Evolutionary conservation across 352 stramenopile genomes (phyloP).

Genomic region (Phytopythium sindhum): DNA sequence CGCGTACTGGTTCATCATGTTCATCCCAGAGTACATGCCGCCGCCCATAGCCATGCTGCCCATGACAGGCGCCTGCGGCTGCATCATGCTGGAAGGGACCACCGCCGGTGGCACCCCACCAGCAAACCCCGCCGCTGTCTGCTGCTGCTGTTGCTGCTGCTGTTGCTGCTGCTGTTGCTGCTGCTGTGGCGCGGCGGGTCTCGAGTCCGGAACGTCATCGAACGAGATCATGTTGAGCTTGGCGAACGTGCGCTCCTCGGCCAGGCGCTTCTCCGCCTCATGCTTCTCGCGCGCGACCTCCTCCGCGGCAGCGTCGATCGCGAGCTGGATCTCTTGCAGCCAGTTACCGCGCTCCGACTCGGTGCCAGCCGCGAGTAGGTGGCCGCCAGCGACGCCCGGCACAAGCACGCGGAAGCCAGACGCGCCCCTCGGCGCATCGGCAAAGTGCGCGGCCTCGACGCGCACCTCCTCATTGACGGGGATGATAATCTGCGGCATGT

Average conservation of each 20-base stretch:
- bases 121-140: neutral
- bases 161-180: conserved; percentile 14
- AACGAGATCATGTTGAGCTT: conserved; percentile 83
- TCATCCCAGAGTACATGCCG: neutral
- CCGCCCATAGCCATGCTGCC: conserved; percentile 10
- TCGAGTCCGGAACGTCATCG: conserved; percentile 30
- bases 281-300: conserved; percentile 36
- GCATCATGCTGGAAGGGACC: conserved; percentile 14
- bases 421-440: conserved; percentile 42
- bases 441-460: conserved; percentile 42
- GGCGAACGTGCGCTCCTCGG: conserved; percentile 59
- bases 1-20: neutral
- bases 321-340: conserved; percentile 74
- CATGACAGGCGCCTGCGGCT: conserved; percentile 4
- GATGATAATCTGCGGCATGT: conserved; percentile 72
- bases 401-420: conserved; percentile 69
- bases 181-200: conserved; percentile 9
- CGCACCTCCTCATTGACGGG: conserved; percentile 61
- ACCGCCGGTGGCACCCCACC: neutral
- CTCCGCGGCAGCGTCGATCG: conserved; percentile 41
- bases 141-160: too few species aligned
- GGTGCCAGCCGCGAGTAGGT: conserved; percentile 49
- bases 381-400: conserved; percentile 49
- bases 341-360: conserved; percentile 77
- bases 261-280: conserved; percentile 47